Evolutionary conservation across 2,329 filamentous ascomycete species (phyloP), one percentile per base, ranked within the genome.

Genomic region (Aspergillus sp.): DNA sequence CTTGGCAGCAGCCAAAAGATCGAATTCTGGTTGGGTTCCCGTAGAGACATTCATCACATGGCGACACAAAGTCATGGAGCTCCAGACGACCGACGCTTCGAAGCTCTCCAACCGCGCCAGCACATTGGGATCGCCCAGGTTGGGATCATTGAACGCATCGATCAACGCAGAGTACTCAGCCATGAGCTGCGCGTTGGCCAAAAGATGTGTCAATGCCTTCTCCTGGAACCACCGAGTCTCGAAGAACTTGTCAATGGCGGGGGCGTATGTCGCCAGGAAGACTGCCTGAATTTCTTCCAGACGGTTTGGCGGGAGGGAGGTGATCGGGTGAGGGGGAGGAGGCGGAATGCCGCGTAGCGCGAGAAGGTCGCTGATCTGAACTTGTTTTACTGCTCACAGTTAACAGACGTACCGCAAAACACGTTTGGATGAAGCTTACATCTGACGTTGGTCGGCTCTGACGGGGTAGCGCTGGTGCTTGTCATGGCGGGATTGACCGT

Each of bases 151-250:
- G 64, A 79, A 78, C 0, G 73, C 74, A 57, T 78, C 75, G 44
- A 92, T 81, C 66, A 93, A 88, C 15, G 85, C 83, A 5, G 84
- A 83, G 71, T 93, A 86, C 62, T 88, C 84, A 55, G 88, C 85
- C 66, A 89, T 81, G n/a, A 91, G 78, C 27, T 80, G 77, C 27
- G 81, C 77, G 70, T 90, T 83, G 38, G 75, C 77, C 60, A 86
- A 76, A 2, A 90, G 75, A 55, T 81, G 77, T n/a, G 73, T 73
- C 57, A 83, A 78, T 57, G 82, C 84, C 65, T 81, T 81, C 39
- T 77, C 78, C 25, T 80, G 85, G 77, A 91, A 97, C 93, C 93
- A 98, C 27, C 83, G 84, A 6, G 91, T 90, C 74, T 97, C 93
- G 63, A 96, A 84, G 63, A 95, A 88, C 53, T 84, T 84, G 74